Evolutionary conservation across 768 basidiomycete genomes (phyloP).

Genomic region (Kwoniella dejecticola): DNA sequence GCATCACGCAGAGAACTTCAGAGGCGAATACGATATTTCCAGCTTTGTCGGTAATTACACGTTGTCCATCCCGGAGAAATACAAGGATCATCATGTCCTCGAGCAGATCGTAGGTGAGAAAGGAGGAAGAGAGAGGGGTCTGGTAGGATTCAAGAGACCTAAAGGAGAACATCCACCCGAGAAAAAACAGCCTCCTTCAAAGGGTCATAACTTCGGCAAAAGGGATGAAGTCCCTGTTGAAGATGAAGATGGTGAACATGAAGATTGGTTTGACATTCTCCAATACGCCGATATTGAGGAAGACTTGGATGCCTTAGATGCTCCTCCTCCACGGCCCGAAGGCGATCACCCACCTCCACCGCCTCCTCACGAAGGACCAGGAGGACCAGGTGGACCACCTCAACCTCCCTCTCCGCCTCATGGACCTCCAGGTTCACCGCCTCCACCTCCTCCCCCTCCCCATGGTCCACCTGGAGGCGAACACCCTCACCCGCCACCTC

Average conservation of each 20-base stretch:
- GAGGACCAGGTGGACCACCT: too few species aligned
- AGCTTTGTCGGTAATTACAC: constrained; percentile 28
- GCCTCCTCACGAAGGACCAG: constrained; percentile 3
- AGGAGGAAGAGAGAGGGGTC: constrained; percentile 30
- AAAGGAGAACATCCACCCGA: constrained; percentile 14
- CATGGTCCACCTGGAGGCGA: neutral
- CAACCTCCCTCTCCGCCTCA: constrained; percentile 19
- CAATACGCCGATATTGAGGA: neutral
- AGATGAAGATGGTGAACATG: constrained; percentile 3
- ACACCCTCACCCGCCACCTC: constrained; percentile 13
- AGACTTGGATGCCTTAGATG: neutral
- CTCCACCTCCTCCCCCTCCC: constrained; percentile 10
- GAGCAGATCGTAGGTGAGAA: constrained; percentile 25
- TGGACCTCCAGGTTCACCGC: neutral
- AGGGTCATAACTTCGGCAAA: neutral
- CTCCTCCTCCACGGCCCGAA: constrained; percentile 2
- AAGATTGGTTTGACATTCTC: constrained; percentile 1
- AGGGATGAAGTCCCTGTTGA: neutral
- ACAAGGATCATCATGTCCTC: constrained; percentile 34
- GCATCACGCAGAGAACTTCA: constrained; percentile 24
- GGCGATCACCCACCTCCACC: constrained; percentile 13
- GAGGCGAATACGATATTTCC: constrained; percentile 34
- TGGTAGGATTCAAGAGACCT: constrained; percentile 30
- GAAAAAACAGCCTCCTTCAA: neutral
- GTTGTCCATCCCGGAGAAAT: constrained; percentile 14